Base-by-base conservation (phyloP, 352 stramenopile species). In the Globisporangium splendens region DNA sequence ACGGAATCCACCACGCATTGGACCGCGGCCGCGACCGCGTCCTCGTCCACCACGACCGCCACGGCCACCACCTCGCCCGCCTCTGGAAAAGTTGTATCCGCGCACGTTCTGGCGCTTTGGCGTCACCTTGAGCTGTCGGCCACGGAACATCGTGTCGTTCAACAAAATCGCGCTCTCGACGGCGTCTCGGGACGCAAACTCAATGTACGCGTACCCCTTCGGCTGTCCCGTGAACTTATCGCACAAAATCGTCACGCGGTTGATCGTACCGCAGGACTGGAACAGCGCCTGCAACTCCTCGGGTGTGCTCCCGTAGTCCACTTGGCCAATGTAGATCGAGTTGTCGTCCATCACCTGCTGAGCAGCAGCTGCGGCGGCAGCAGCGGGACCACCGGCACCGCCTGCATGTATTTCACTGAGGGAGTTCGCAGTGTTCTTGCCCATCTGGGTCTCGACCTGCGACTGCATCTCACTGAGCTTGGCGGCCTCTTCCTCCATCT, bases 241-340 rank as follows among this genome's bases (percentile, higher is more conserved):
- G 69, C 95, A 98, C 20, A 98, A 77, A 64, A 99, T 99, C 17
- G 97, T 99, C 13, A 99, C 91, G 53, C 96, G 87, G 69, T 99
- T 98, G 49, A 99, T 98, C 21, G 87, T 98, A 28, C 96, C 97
- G 68, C 96, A 99, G 8, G 83, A 90, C 66, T 98, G 85, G 80
- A 99, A 99, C 61, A 98, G 91, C 46, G 89, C 80, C 56, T 98
- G 88, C 5, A 99, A 75, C 70, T 99, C 95, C 63, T 98, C 95
- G 0, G 96, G 92, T 20, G 93, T 98, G 43, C 91, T 90, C 38
- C 95, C 92, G 76, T 99, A 99, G 71, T 99, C 94, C 38, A 99
- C 95, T 69, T 99, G 95, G 31, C 95, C 95, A 46, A 98, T 96
- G 75, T 98, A 98, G 54, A 98, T 93, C 63, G 82, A 92, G 55